Conservation (phyloP, 768 basidiomycete genomes). For the Boletus sp. region DNA sequence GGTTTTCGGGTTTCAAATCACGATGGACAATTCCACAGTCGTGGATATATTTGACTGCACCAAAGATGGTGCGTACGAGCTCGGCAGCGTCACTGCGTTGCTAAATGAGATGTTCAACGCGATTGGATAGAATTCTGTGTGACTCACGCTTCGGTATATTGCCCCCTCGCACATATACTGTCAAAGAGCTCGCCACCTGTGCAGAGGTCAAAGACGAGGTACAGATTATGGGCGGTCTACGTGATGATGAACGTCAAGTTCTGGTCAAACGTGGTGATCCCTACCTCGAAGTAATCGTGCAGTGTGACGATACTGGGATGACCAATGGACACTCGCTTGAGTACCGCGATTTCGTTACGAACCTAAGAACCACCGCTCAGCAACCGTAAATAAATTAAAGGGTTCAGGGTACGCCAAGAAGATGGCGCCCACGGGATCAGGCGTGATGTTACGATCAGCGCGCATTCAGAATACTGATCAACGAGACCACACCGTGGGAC, state of each 20-base stretch:
- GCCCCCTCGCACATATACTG: constrained; percentile 95
- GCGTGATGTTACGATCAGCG: constrained; percentile 14
- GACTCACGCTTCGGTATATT: constrained; percentile 89
- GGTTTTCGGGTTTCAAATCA: constrained; percentile 97
- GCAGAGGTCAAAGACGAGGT: constrained; percentile 94
- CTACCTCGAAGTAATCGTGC: constrained; percentile 93
- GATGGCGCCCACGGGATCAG: background rate
- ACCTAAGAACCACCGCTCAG: constrained; percentile 49
- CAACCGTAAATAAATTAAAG: constrained; percentile 1
- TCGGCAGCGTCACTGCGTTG: constrained; percentile 77
- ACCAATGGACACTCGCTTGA: constrained; percentile 91
- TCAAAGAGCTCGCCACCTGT: constrained; percentile 99
- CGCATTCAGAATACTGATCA: constrained; percentile 8
- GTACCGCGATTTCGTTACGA: constrained; percentile 92
- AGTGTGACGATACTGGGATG: constrained; percentile 89
- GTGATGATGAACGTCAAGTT: background rate
- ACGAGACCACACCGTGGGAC: background rate
- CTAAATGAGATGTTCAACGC: constrained; percentile 17
- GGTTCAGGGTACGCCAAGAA: constrained; percentile 13
- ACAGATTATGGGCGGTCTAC: constrained; percentile 87
- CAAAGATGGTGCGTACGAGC: constrained; percentile 82
- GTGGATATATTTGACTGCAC: constrained; percentile 90
- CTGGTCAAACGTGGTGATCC: background rate
- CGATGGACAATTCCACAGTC: constrained; percentile 90
- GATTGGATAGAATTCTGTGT: background rate